Percentiles rank a stretch among this genome's conserved stretches.
These are phyloP conservation scores for Trichophaea hybrida DNA, from an alignment of 2,329 filamentous ascomycete genomes.

Conservation along the genomic window DNA sequence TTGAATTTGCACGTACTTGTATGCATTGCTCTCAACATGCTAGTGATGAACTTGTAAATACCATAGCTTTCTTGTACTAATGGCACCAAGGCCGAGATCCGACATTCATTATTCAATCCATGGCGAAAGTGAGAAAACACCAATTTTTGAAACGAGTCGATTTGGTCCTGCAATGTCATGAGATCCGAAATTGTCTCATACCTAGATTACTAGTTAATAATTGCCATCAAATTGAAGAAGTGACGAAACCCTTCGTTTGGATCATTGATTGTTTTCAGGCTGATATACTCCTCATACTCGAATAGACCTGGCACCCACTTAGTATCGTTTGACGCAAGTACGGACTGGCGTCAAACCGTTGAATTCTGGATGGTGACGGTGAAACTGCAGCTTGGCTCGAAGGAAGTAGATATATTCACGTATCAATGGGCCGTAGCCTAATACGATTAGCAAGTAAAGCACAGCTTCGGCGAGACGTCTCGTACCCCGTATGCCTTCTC, in stretches of 20 bases:
- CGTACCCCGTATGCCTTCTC: slow-evolving; percentile 66
- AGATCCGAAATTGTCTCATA: slow-evolving; percentile 92
- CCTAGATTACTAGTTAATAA: slow-evolving; percentile 30
- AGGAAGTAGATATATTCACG: slow-evolving; percentile 95
- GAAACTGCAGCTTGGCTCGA: slow-evolving; percentile 87
- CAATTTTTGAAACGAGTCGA: slow-evolving; percentile 95
- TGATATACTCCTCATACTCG: slow-evolving; percentile 98
- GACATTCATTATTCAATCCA: slow-evolving; percentile 86
- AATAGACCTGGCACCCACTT: slow-evolving; percentile 49
- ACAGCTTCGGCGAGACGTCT: slow-evolving; percentile 5
- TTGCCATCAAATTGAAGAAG: background rate
- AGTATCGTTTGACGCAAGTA: background rate
- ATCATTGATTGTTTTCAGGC: slow-evolving; percentile 93
- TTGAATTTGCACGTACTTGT: slow-evolving; percentile 47
- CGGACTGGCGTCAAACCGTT: slow-evolving; percentile 48
- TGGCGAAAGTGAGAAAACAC: slow-evolving; percentile 93
- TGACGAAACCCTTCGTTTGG: slow-evolving; percentile 72
- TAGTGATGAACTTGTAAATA: slow-evolving; percentile 98
- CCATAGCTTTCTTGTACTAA: slow-evolving; percentile 96
- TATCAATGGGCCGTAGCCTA: slow-evolving; percentile 76
- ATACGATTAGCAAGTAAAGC: background rate
- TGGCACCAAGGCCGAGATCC: slow-evolving; percentile 84
- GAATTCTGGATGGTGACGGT: slow-evolving; percentile 92
- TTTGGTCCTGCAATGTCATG: slow-evolving; percentile 94
- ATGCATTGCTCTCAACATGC: slow-evolving; percentile 98